phyloP scores from a whole-genome alignment of 495 filamentous ascomycete genomes.

The Delitschia confertaspora region DNA sequence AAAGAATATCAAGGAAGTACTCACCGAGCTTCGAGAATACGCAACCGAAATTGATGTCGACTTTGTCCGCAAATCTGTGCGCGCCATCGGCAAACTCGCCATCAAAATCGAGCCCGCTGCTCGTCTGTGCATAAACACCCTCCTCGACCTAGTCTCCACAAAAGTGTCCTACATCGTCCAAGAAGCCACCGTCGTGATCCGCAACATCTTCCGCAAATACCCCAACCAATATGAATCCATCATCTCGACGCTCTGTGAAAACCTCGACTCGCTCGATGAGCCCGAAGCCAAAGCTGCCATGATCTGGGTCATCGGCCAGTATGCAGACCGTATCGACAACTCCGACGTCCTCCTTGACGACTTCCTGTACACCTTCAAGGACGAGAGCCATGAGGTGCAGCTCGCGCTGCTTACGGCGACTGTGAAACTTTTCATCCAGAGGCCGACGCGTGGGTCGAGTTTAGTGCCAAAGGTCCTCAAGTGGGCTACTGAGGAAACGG shows the following conservation, averaged over 20 bases:
- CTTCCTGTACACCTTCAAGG: slow-evolving; percentile 84
- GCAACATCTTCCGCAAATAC: slow-evolving; percentile 98
- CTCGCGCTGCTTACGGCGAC: slow-evolving; percentile 90
- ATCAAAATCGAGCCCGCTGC: slow-evolving; percentile 98
- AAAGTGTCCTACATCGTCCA: slow-evolving; percentile 99
- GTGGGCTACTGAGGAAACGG: slow-evolving; percentile 98
- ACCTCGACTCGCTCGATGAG: slow-evolving; percentile 93
- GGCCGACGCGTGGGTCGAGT: slow-evolving; percentile 87
- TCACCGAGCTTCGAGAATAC: slow-evolving; percentile 91
- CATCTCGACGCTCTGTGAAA: slow-evolving; percentile 88
- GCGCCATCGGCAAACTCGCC: slow-evolving; percentile 94
- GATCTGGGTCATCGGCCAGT: slow-evolving; percentile 99
- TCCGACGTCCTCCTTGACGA: slow-evolving; percentile 89
- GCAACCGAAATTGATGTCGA: slow-evolving; percentile 98
- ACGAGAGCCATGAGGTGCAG: slow-evolving; percentile 92
- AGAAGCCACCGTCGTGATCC: slow-evolving; percentile 98
- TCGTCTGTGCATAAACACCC: slow-evolving; percentile 77
- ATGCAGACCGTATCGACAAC: slow-evolving; percentile 94
- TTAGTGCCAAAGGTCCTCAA: slow-evolving; percentile 94
- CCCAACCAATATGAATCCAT: slow-evolving; percentile 97
- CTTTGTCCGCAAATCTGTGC: slow-evolving; percentile 95
- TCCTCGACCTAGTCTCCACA: slow-evolving; percentile 91
- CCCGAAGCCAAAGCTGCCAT: slow-evolving; percentile 99
- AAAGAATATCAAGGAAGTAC: slow-evolving; percentile 89
- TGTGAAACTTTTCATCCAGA: slow-evolving; percentile 96